Percentiles rank a stretch among this genome's conserved stretches.
Conservation (phyloP, 192 early-diverging fungal species). For the Paraglomus brasilianum region DNA sequence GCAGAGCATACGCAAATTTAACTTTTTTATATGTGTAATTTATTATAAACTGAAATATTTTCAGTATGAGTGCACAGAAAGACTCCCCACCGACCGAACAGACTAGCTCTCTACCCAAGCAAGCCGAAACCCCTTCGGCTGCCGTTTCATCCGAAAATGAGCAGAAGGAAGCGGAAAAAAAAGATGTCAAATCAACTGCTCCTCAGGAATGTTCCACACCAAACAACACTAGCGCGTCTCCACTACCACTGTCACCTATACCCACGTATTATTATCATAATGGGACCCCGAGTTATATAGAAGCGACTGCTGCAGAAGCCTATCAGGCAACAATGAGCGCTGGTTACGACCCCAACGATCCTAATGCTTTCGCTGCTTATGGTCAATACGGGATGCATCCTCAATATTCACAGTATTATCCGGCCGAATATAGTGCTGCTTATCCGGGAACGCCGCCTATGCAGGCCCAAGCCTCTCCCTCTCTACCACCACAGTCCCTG, state of each 20-base stretch:
- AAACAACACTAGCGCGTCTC: neutral
- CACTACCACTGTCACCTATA: constrained; percentile 13
- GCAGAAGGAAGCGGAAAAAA: constrained; percentile 1
- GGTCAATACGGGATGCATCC: constrained; percentile 43
- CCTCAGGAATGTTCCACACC: constrained; percentile 14
- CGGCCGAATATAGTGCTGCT: constrained; percentile 37
- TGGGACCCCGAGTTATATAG: constrained; percentile 31
- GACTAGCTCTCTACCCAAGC: no score
- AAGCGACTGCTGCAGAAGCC: constrained; percentile 32
- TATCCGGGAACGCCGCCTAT: constrained; percentile 47
- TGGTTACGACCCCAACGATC: constrained; percentile 36
- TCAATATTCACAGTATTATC: constrained; percentile 45
- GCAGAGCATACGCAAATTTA: no score
- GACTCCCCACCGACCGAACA: no score
- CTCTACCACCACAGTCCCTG: constrained; percentile 42
- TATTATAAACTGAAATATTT: no score
- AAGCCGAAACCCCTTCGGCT: no score
- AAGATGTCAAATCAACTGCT: constrained; percentile 21
- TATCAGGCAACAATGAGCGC: constrained; percentile 36
- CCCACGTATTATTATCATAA: constrained; percentile 31
- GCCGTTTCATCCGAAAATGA: no score
- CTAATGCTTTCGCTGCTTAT: constrained; percentile 26
- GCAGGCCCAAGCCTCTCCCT: constrained; percentile 40
- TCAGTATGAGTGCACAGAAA: no score
- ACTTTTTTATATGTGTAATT: no score